Base-by-base conservation (phyloP, 1,284 basidiomycete species). In the Microbotryum lychnidis-dioicae region DNA sequence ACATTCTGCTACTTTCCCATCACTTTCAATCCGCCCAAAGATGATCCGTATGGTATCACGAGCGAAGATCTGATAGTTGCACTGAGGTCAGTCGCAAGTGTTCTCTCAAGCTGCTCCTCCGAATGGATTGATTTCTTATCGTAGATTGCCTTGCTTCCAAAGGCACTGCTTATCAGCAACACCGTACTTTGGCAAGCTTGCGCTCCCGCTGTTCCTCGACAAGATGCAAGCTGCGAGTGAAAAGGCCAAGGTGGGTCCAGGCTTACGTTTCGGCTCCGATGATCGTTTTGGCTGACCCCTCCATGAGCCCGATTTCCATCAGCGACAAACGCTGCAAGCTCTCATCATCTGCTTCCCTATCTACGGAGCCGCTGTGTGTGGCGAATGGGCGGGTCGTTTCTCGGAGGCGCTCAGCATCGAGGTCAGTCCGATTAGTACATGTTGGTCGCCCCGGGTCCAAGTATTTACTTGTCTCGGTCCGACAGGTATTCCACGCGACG, bases 1-100 rank as follows among this genome's bases (percentile, higher is more conserved):
- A 89, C 87, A 0, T 98, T 93, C 76, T 98, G 96, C 76, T 99
- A 99, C 76, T 99, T 97, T 76, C 96, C 96, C 1, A 98, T 99
- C 69, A 91, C 91, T 1, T 99, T 97, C 79, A 84, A 88, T 57
- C 91, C 93, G 14, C 91, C 93, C 7, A 88, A 91, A 1, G 87
- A 93, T 70, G 93, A 97, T 72, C 91, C 92, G 4, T 94, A 94
- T 74, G 88, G 89, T 8, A 96, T 98, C 66, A 89, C 86, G 2
- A 81, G 89, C 0, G 89, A 94, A 50, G 89, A 97, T 72, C 81
- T 99, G 44, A 88, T 87, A 71, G 70, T 77, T 46, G 80, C 86
- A 1, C 80, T 98, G 20, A 80, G 85, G 87, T 87, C 8, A 70
- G 66, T 54, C 16, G 9, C 4, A 29, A 25, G 14, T 65, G 5